Percentiles rank a stretch among this genome's conserved stretches.
These are phyloP conservation scores for Aureobasidium lini DNA, from an alignment of 2,329 filamentous ascomycete species.

Conservation along the genomic window DNA sequence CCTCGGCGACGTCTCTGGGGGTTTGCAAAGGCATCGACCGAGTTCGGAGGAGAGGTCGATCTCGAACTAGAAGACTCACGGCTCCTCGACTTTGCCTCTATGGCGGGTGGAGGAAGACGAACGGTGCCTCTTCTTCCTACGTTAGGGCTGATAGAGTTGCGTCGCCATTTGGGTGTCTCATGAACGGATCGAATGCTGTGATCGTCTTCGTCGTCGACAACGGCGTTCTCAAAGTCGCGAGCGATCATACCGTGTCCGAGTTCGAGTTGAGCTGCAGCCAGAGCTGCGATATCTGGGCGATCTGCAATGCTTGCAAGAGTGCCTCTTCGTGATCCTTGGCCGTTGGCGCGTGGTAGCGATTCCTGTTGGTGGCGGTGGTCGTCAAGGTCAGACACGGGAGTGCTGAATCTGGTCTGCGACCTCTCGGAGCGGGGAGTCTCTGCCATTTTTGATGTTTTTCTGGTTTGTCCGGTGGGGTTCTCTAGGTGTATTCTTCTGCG, in stretches of 20 bases:
- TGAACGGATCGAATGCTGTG: conserved; percentile 26
- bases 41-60: conserved; percentile 85
- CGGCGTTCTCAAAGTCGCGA: conserved; percentile 80
- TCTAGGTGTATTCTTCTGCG: neutral
- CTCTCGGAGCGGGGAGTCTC: conserved; percentile 59
- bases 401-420: conserved; percentile 59
- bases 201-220: conserved; percentile 70
- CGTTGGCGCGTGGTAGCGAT: conserved; percentile 49
- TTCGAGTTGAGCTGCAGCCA: conserved; percentile 36
- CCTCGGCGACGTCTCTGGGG: conserved; percentile 75
- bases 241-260: conserved; percentile 41
- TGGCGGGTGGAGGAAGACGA: conserved; percentile 19
- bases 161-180: conserved; percentile 37
- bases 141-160: conserved; percentile 25
- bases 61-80: conserved; percentile 45
- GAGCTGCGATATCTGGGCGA: conserved; percentile 35
- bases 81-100: conserved; percentile 11
- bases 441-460: conserved; percentile 37
- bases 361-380: conserved; percentile 69
- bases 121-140: conserved; percentile 37
- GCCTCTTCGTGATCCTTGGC: conserved; percentile 50
- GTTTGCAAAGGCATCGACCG: conserved; percentile 93
- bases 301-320: conserved; percentile 62
- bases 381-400: conserved; percentile 73
- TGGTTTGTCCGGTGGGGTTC: neutral